Conservation (phyloP, 768 basidiomycete genomes). For the Gymnopilus dilepis region DNA sequence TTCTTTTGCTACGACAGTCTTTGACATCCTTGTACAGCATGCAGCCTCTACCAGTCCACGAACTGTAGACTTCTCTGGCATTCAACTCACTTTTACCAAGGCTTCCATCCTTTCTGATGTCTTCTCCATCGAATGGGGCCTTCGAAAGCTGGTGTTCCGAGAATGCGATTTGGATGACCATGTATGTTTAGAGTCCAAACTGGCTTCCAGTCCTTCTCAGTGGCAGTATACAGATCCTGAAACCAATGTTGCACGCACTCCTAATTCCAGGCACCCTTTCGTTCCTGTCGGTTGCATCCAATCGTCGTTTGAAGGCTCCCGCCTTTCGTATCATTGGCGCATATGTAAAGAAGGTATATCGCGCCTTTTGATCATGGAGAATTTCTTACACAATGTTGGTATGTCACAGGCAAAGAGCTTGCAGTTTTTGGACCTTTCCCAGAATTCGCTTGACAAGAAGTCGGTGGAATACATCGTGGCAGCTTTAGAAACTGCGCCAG, state of each 20-base stretch:
- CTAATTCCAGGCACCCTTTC: constrained; percentile 83
- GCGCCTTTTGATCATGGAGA: no score
- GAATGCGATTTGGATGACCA: constrained; percentile 88
- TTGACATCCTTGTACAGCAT: constrained; percentile 40
- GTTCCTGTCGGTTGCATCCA: constrained; percentile 86
- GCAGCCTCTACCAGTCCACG: constrained; percentile 64
- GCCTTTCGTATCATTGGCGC: constrained; percentile 84
- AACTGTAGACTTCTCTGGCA: constrained; percentile 79
- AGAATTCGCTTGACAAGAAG: constrained; percentile 84
- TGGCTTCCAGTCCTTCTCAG: constrained; percentile 4
- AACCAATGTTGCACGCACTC: constrained; percentile 89
- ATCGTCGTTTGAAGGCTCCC: constrained; percentile 74
- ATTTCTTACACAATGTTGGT: constrained; percentile 2
- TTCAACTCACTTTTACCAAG: constrained; percentile 69
- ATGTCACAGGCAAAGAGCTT: constrained; percentile 66
- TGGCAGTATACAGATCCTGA: constrained; percentile 62
- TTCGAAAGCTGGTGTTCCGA: constrained; percentile 82
- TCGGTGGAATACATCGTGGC: constrained; percentile 81
- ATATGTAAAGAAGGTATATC: constrained; percentile 80
- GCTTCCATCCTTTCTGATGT: constrained; percentile 90
- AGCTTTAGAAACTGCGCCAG: constrained; percentile 61
- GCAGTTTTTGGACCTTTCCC: constrained; percentile 90
- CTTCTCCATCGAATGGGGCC: constrained; percentile 91
- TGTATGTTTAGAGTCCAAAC: constrained; percentile 46
- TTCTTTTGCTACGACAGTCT: background rate